These are phyloP conservation scores for Oryza meyeriana DNA, from an alignment of 176 grass and related monocot species.

Conservation along the genomic window DNA sequence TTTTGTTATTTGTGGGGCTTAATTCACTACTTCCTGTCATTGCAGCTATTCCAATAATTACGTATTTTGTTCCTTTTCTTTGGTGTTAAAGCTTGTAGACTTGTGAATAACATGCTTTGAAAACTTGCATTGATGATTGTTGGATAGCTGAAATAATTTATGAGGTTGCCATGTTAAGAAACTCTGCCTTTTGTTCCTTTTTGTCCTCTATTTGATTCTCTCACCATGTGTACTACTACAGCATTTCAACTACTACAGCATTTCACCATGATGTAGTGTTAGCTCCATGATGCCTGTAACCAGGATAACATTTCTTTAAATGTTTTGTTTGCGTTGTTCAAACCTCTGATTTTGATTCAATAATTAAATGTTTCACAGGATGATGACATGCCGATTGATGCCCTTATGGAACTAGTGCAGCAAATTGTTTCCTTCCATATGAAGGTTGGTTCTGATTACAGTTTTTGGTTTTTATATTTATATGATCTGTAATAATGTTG, in stretches of 20 bases:
- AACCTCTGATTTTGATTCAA: neutral
- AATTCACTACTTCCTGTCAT: neutral
- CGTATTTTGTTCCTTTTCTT: neutral
- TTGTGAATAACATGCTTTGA: neutral
- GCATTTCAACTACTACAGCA: too few relatives aligned
- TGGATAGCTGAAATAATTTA: constrained; percentile 11
- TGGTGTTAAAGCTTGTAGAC: neutral
- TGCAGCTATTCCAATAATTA: neutral
- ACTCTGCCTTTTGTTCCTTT: neutral
- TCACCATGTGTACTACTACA: neutral
- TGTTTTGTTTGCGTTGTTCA: neutral
- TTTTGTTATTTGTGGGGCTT: neutral
- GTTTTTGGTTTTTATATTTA: neutral
- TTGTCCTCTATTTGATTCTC: neutral
- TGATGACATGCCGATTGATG: constrained; percentile 83
- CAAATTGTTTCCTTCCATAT: constrained; percentile 99
- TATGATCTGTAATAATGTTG: neutral
- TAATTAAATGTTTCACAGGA: constrained; percentile 47
- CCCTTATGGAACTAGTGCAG: constrained; percentile 94
- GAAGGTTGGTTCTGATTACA: constrained; percentile 61
- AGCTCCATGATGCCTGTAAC: neutral
- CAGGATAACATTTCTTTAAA: neutral
- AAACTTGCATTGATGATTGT: neutral
- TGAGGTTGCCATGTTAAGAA: neutral
- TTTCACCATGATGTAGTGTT: too few relatives aligned